Evolutionary conservation across 345 rosid genomes (phyloP).

Genomic region (Hypericum androsaemum): DNA sequence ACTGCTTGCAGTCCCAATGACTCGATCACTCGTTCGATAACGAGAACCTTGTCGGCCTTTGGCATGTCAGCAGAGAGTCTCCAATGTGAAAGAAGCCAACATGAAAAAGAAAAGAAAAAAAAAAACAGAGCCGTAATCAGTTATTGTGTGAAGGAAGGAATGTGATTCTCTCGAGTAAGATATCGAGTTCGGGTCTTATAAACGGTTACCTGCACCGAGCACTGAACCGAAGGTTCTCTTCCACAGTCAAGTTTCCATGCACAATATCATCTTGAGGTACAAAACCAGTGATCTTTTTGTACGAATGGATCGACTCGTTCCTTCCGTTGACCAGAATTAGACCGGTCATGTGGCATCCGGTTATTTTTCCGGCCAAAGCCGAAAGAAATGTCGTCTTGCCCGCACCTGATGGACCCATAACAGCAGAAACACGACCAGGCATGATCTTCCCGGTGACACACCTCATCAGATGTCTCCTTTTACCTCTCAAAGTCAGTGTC

Average conservation of each 20-base stretch:
- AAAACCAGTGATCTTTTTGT: constrained; percentile 73
- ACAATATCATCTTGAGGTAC: constrained; percentile 96
- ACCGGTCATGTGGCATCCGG: constrained; percentile 62
- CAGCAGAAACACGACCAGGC: constrained; percentile 96
- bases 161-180: too few relatives aligned
- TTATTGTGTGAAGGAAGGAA: too few relatives aligned
- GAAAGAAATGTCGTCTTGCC: constrained; percentile 88
- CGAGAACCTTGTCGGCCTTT: constrained; percentile 77
- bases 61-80: constrained; percentile 71
- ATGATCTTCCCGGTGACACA: constrained; percentile 70
- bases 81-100: constrained; percentile 9
- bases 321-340: constrained; percentile 66
- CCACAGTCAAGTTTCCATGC: constrained; percentile 87
- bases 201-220: constrained; percentile 90
- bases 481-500: constrained; percentile 70
- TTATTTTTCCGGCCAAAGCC: constrained; percentile 71
- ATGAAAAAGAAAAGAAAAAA: constrained; percentile 8
- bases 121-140: constrained; percentile 12
- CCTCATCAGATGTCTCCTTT: constrained; percentile 60
- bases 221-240: constrained; percentile 82
- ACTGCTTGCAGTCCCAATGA: constrained; percentile 69
- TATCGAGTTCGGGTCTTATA: too few relatives aligned
- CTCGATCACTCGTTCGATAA: constrained; percentile 87
- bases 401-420: constrained; percentile 97
- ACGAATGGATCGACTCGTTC: constrained; percentile 59